Conservation (phyloP, 2,329 filamentous ascomycete genomes). For the Beauveria australis region DNA sequence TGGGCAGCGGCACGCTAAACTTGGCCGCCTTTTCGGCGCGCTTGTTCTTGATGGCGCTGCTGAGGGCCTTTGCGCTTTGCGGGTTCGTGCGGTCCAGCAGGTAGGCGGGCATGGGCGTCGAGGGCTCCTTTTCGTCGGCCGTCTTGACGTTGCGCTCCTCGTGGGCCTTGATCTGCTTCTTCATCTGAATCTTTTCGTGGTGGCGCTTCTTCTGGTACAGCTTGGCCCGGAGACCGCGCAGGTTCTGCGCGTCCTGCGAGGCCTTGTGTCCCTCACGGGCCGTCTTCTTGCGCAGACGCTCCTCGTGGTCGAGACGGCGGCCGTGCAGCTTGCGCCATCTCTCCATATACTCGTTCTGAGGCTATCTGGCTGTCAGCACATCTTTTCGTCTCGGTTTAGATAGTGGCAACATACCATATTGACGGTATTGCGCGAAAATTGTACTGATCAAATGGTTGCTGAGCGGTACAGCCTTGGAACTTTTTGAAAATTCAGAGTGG, state of each 20-base stretch:
- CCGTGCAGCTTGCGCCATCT: conserved; percentile 51
- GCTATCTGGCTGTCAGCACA: conserved; percentile 34
- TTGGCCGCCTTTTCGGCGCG: conserved; percentile 87
- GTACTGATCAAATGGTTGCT: conserved; percentile 13
- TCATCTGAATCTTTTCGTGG: conserved; percentile 98
- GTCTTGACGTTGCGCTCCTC: conserved; percentile 96
- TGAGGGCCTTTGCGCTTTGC: conserved; percentile 58
- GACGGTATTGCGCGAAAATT: conserved; percentile 18
- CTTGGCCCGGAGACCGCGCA: conserved; percentile 87
- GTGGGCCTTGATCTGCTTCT: conserved; percentile 86
- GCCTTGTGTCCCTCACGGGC: conserved; percentile 86
- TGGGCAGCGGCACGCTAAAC: conserved; percentile 85
- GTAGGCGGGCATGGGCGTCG: conserved; percentile 81
- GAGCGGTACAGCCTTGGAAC: conserved; percentile 19
- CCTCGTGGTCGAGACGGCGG: conserved; percentile 66
- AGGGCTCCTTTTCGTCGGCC: conserved; percentile 67
- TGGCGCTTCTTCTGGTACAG: conserved; percentile 86
- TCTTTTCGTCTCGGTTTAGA: neutral
- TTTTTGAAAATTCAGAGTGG: conserved; percentile 12
- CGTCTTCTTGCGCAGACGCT: conserved; percentile 75
- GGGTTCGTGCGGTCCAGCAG: conserved; percentile 73
- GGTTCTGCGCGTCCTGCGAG: conserved; percentile 85
- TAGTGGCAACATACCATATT: conserved; percentile 23
- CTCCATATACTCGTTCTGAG: conserved; percentile 68
- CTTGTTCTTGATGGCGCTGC: conserved; percentile 90